phyloP scores from a whole-genome alignment of 75 land plant species.

The Selaginella tamariscina region DNA sequence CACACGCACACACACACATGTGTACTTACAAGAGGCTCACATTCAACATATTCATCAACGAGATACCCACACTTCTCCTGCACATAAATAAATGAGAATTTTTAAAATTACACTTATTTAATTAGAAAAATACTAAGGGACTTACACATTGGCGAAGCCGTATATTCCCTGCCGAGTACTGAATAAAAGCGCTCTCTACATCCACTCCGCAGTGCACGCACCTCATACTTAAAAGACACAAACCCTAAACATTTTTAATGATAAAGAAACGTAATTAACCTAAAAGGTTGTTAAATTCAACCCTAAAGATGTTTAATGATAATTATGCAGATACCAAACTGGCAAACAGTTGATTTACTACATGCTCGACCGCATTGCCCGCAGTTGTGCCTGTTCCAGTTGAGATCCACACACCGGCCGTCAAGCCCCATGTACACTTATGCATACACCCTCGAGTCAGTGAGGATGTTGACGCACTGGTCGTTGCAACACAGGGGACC shows the following conservation, averaged over 20 bases:
- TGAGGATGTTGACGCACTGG: conserved; percentile 25
- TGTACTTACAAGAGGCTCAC: not conserved
- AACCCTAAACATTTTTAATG: not conserved
- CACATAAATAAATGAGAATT: not conserved
- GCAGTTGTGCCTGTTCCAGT: conserved; percentile 18
- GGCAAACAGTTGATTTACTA: conserved; percentile 14
- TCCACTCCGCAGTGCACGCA: not conserved
- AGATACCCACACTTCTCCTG: not conserved
- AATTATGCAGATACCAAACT: conserved; percentile 28
- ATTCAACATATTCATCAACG: not conserved
- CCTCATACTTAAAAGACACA: not conserved
- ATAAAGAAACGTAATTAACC: not conserved
- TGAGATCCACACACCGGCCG: conserved; percentile 26
- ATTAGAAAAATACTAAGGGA: not conserved
- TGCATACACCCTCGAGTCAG: conserved; percentile 29
- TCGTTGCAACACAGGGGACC: conserved; percentile 22
- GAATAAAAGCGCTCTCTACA: not conserved
- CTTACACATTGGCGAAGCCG: not conserved
- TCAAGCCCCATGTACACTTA: conserved; percentile 18
- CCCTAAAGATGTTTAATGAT: not conserved
- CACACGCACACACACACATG: too few species aligned
- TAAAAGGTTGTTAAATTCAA: not conserved
- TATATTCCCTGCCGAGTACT: not conserved
- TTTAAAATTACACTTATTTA: not conserved
- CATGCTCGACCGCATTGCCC: conserved; percentile 25